Evolutionary conservation across 2,329 filamentous ascomycete species (phyloP).

Genomic region (Colletotrichum lentis): DNA sequence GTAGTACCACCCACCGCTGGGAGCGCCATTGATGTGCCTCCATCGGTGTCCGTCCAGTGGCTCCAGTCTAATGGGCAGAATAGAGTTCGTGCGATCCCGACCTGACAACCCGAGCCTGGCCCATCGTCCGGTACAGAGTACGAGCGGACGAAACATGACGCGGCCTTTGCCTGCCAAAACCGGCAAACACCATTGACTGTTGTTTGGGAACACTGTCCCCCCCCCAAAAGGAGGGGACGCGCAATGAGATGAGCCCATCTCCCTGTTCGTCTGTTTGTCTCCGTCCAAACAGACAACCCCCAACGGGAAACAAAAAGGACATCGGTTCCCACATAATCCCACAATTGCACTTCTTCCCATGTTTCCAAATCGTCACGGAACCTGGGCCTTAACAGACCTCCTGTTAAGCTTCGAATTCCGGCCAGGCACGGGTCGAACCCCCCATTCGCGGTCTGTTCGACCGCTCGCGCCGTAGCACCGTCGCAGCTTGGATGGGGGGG

Average conservation of each 20-base stretch:
- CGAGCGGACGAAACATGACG: conserved; percentile 26
- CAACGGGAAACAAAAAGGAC: conserved; percentile 13
- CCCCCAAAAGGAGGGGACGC: not conserved
- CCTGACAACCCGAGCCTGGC: conserved; percentile 19
- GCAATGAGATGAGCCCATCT: not conserved
- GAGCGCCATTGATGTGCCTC: not conserved
- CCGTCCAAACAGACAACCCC: not conserved
- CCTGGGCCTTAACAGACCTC: conserved; percentile 21
- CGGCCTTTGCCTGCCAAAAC: conserved; percentile 6
- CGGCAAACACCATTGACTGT: not conserved
- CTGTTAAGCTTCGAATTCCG: conserved; percentile 15
- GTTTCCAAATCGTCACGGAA: not conserved
- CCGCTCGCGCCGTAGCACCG: conserved; percentile 19
- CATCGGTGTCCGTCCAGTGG: not conserved
- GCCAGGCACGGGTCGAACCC: not conserved
- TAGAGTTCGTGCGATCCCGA: conserved; percentile 32
- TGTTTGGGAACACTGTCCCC: too few species aligned
- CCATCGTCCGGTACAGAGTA: conserved; percentile 34
- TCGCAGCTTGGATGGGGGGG: conserved; percentile 3
- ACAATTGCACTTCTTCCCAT: not conserved
- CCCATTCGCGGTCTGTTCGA: not conserved
- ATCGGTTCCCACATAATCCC: conserved; percentile 17
- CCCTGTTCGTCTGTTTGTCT: not conserved
- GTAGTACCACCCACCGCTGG: not conserved
- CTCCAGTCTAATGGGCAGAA: not conserved